A percentile compares a stretch with the other conserved stretches of the same genome.
Evolutionary conservation across 2,329 filamentous ascomycete species (phyloP).

Genomic region (Madurella mycetomatis): DNA sequence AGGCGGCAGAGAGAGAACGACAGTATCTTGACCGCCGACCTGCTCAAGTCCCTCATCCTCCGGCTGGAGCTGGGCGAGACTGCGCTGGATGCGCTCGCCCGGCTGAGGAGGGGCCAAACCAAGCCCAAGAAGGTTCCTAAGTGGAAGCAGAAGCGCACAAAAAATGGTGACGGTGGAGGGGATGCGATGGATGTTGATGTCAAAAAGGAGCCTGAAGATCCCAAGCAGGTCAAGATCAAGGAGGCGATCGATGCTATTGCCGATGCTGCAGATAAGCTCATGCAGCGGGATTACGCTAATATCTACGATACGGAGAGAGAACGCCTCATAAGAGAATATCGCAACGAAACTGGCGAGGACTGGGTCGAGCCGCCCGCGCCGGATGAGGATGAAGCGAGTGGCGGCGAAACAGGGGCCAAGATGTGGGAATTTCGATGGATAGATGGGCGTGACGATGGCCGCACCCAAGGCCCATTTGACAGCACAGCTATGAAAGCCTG

Average conservation of each 20-base stretch:
- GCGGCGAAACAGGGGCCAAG: constrained; percentile 25
- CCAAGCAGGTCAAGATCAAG: constrained; percentile 65
- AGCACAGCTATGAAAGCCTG: constrained; percentile 81
- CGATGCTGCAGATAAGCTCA: constrained; percentile 80
- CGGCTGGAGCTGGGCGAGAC: constrained; percentile 78
- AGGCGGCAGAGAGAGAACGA: constrained; percentile 71
- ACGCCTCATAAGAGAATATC: constrained; percentile 74
- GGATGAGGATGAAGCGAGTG: constrained; percentile 31
- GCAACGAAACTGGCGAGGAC: constrained; percentile 77
- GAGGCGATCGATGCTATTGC: constrained; percentile 78
- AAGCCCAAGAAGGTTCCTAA: constrained; percentile 57
- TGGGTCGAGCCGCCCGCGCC: constrained; percentile 55
- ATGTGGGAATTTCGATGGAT: constrained; percentile 94
- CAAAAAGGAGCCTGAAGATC: constrained; percentile 54
- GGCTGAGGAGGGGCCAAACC: constrained; percentile 65
- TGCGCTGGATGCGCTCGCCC: constrained; percentile 77
- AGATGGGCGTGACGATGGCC: constrained; percentile 75
- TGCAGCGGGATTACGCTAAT: constrained; percentile 79
- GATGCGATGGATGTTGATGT: constrained; percentile 70
- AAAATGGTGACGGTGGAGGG: constrained; percentile 43
- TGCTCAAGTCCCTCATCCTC: constrained; percentile 68
- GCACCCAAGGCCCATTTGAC: constrained; percentile 84
- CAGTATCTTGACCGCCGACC: constrained; percentile 79
- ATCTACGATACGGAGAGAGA: constrained; percentile 90
- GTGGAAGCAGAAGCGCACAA: constrained; percentile 67